Conservation (phyloP, 257 asterid genomes). For the Plectranthus barbatus region DNA sequence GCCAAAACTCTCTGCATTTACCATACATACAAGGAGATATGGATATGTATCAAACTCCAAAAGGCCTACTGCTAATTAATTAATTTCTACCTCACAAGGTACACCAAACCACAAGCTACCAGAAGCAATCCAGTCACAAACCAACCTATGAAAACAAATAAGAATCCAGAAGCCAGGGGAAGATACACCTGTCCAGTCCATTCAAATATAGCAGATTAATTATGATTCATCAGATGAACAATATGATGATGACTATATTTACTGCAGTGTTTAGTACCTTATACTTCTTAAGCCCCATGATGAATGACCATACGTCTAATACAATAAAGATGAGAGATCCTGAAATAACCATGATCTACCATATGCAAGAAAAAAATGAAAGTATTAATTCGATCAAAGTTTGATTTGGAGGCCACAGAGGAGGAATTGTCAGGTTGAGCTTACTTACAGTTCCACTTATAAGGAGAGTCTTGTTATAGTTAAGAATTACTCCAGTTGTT, state of each 20-base stretch:
- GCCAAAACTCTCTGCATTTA: slow-evolving; percentile 37
- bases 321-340: slow-evolving; percentile 35
- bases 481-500: slow-evolving; percentile 20
- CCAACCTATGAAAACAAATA: slow-evolving; percentile 57
- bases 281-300: slow-evolving; percentile 22
- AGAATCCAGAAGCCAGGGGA: slow-evolving; percentile 44
- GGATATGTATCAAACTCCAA: background rate
- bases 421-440: background rate
- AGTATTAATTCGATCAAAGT: background rate
- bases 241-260: background rate
- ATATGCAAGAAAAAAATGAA: background rate
- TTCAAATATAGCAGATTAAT: background rate
- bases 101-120: slow-evolving; percentile 53
- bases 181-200: slow-evolving; percentile 35
- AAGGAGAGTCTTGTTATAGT: slow-evolving; percentile 27
- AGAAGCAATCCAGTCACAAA: slow-evolving; percentile 51
- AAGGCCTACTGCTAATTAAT: background rate
- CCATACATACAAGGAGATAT: background rate
- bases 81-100: slow-evolving; percentile 38
- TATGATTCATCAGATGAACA: background rate
- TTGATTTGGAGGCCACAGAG: background rate
- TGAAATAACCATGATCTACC: slow-evolving; percentile 31
- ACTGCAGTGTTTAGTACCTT: slow-evolving; percentile 23
- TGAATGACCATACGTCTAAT: slow-evolving; percentile 22
- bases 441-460: slow-evolving; percentile 34